Conservation (phyloP, 495 filamentous ascomycete species). For the Tuber borchii region DNA sequence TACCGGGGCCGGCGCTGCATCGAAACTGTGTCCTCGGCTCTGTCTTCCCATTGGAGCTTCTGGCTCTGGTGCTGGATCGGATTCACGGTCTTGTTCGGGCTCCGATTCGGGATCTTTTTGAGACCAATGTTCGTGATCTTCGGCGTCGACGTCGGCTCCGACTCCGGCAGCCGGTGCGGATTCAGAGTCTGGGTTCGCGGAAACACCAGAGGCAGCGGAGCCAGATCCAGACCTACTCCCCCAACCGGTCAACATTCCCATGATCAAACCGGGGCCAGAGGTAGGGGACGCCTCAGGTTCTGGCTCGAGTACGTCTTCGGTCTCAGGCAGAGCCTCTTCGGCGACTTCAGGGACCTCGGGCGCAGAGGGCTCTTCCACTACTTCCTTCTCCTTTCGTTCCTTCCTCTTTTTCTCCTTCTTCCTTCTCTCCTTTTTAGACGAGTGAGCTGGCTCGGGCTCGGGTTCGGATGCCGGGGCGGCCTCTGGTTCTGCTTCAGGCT, state of each 20-base stretch:
- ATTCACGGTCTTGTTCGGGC: slow-evolving; percentile 22
- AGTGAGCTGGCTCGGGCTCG: slow-evolving; percentile 12
- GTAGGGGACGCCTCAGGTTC: slow-evolving; percentile 18
- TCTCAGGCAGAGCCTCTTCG: slow-evolving; percentile 11
- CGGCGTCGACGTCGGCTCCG: slow-evolving; percentile 15
- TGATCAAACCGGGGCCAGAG: slow-evolving; percentile 23
- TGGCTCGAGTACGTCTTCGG: slow-evolving; percentile 15
- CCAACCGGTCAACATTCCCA: slow-evolving; percentile 13
- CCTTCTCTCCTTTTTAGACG: slow-evolving; percentile 22
- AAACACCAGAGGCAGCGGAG: slow-evolving; percentile 19
- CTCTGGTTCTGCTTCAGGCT: slow-evolving; percentile 5
- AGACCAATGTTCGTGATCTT: slow-evolving; percentile 27
- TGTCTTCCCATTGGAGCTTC: not conserved
- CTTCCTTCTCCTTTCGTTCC: slow-evolving; percentile 15
- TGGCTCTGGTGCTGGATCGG: slow-evolving; percentile 7
- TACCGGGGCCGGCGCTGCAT: not conserved
- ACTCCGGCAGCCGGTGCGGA: slow-evolving; percentile 17
- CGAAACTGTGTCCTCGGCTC: not conserved
- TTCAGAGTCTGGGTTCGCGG: slow-evolving; percentile 12
- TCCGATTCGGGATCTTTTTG: slow-evolving; percentile 28
- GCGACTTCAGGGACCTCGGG: slow-evolving; percentile 9
- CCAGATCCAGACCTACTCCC: slow-evolving; percentile 18
- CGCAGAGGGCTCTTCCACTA: slow-evolving; percentile 8
- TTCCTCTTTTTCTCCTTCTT: slow-evolving; percentile 21
- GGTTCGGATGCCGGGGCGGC: slow-evolving; percentile 5